A percentile compares a stretch with the other conserved stretches of the same genome.
phyloP scores from a whole-genome alignment of 2,329 filamentous ascomycete species.

The Fonsecaea pugnacius region DNA sequence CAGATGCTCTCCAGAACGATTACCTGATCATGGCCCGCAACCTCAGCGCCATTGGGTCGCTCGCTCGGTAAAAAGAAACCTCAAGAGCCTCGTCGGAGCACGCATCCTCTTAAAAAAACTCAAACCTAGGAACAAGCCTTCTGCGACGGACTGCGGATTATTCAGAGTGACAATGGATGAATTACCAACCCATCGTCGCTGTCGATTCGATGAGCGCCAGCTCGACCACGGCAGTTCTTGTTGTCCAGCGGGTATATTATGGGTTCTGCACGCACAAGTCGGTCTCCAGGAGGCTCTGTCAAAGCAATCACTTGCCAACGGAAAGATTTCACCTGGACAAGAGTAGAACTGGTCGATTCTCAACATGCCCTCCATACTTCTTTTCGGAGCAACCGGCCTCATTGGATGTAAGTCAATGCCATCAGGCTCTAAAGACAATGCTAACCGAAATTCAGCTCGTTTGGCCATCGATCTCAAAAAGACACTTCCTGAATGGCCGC shows the following conservation, averaged over 20 bases:
- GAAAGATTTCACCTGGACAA: not conserved
- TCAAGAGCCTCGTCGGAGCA: not conserved
- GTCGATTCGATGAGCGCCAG: not conserved
- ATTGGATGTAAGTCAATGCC: slow-evolving; percentile 19
- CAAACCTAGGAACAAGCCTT: not conserved
- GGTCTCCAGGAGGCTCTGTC: not conserved
- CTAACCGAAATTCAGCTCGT: slow-evolving; percentile 17
- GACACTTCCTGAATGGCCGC: slow-evolving; percentile 21
- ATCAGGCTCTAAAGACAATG: not conserved
- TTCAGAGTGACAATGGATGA: not conserved
- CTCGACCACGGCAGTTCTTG: not conserved
- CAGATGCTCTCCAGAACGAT: not conserved
- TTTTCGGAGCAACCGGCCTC: slow-evolving; percentile 25
- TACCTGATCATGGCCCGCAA: not conserved
- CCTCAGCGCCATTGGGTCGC: slow-evolving; percentile 18
- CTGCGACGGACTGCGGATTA: not conserved
- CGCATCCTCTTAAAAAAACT: not conserved
- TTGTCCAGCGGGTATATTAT: not conserved
- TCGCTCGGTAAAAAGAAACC: slow-evolving; percentile 19
- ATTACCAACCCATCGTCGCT: not conserved
- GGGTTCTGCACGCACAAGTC: not conserved
- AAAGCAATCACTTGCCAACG: not conserved
- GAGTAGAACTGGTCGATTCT: not conserved
- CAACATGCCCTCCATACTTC: slow-evolving; percentile 27
- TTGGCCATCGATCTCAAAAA: slow-evolving; percentile 22